Evolutionary conservation across 768 basidiomycete species (phyloP).

Genomic region (Tephrocybe sp.): DNA sequence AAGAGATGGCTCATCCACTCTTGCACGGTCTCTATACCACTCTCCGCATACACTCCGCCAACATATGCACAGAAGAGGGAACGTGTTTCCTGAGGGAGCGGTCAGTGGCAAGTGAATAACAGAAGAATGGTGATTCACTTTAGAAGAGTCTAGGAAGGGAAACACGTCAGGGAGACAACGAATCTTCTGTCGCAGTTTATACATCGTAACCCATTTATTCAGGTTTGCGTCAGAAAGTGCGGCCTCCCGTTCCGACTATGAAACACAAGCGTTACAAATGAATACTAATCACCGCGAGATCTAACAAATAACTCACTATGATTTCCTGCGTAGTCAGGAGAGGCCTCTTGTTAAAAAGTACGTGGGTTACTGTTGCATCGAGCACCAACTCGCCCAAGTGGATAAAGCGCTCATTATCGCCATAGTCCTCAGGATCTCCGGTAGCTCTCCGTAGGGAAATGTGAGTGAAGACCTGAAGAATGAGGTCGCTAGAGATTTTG

Average conservation of each 20-base stretch:
- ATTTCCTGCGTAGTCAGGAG: conserved; percentile 48
- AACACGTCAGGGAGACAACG: conserved; percentile 43
- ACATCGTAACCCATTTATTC: conserved; percentile 48
- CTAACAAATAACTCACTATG: conserved; percentile 39
- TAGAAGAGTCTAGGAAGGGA: conserved; percentile 30
- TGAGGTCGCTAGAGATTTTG: conserved; percentile 46
- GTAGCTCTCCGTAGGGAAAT: conserved; percentile 51
- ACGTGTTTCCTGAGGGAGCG: conserved; percentile 46
- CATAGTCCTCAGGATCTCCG: conserved; percentile 38
- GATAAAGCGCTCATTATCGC: conserved; percentile 59
- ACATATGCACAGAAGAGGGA: conserved; percentile 66
- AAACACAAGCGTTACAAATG: not conserved
- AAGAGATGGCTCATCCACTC: conserved; percentile 54
- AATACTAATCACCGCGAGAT: not conserved
- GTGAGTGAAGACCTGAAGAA: conserved; percentile 73
- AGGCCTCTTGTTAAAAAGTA: conserved; percentile 52
- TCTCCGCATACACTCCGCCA: conserved; percentile 59
- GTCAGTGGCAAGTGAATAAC: conserved; percentile 11
- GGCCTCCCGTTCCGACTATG: conserved; percentile 30
- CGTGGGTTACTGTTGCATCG: conserved; percentile 43
- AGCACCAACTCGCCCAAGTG: conserved; percentile 50
- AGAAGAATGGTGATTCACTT: conserved; percentile 35
- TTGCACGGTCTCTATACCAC: conserved; percentile 50
- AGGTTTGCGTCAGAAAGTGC: conserved; percentile 43
- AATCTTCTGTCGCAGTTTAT: conserved; percentile 47